A percentile compares a stretch with the other conserved stretches of the same genome.
Conservation (phyloP, 2,329 filamentous ascomycete species). For the Sporothrix globosa region DNA sequence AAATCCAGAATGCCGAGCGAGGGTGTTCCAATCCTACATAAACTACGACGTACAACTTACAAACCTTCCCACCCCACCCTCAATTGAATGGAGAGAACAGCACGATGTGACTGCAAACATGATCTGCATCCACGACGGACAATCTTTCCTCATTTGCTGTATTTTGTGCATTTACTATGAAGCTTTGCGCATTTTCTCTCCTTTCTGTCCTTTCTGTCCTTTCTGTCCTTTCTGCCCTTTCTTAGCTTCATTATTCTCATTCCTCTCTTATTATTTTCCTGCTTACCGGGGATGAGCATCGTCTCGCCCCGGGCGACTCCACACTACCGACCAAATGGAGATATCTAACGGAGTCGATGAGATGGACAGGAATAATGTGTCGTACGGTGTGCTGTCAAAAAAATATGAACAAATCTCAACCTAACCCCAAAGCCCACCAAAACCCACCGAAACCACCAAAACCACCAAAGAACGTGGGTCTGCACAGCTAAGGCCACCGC, state of each 20-base stretch:
- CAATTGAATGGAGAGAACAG: not conserved
- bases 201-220: too few relatives aligned
- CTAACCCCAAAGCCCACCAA: not conserved
- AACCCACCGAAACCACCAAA: not conserved
- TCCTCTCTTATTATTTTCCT: too few relatives aligned
- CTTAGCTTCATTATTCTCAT: not conserved
- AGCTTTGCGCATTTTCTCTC: too few relatives aligned
- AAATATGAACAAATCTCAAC: not conserved
- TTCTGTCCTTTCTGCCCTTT: not conserved
- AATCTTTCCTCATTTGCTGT: not conserved
- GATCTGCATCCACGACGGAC: constrained; percentile 3
- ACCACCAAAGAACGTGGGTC: too few relatives aligned
- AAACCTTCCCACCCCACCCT: not conserved
- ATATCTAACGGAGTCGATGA: not conserved
- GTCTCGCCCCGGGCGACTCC: not conserved
- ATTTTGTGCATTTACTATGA: not conserved
- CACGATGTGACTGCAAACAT: not conserved
- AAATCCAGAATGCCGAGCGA: not conserved
- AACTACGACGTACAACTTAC: too few relatives aligned
- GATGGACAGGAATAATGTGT: too few relatives aligned
- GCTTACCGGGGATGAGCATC: not conserved
- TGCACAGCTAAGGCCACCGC: not conserved
- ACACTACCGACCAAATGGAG: constrained; percentile 15
- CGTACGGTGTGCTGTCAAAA: too few relatives aligned
- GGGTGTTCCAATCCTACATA: too few relatives aligned